phyloP scores from a whole-genome alignment of 805 yeast genomes.

The Metschnikowia continentalis region DNA sequence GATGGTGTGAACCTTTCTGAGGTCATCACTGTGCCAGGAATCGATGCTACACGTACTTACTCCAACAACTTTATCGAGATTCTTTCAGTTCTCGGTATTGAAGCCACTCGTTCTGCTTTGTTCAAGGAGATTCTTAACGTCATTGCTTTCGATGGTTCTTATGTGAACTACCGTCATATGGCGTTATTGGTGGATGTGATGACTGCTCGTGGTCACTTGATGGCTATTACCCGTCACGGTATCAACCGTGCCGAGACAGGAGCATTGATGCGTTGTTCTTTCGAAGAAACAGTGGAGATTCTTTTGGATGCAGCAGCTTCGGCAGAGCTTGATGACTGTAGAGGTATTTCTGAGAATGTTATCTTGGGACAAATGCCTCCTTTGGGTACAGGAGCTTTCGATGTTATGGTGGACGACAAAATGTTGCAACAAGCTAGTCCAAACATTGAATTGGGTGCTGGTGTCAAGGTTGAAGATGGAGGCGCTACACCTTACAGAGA shows the following conservation, averaged over 20 bases:
- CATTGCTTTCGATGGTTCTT: constrained; percentile 99
- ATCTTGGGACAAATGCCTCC: constrained; percentile 98
- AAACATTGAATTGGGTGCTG: constrained; percentile 38
- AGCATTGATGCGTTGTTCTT: constrained; percentile 98
- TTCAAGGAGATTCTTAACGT: constrained; percentile 94
- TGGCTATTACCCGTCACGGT: constrained; percentile 99
- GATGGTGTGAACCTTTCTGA: constrained; percentile 96
- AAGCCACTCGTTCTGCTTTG: constrained; percentile 93
- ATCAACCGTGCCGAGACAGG: constrained; percentile 98
- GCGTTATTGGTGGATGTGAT: constrained; percentile 95
- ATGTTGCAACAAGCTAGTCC: constrained; percentile 62
- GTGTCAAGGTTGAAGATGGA: constrained; percentile 46
- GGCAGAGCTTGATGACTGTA: constrained; percentile 96
- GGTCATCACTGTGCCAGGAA: constrained; percentile 93
- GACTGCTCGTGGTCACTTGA: constrained; percentile 97
- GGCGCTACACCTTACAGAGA: constrained; percentile 89
- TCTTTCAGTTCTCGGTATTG: constrained; percentile 93
- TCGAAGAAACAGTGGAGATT: constrained; percentile 98
- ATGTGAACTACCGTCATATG: constrained; percentile 97
- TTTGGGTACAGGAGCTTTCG: constrained; percentile 97
- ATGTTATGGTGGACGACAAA: constrained; percentile 89
- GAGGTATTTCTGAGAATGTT: constrained; percentile 97
- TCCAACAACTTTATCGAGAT: constrained; percentile 96
- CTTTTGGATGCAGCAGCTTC: constrained; percentile 96
- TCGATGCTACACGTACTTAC: constrained; percentile 84